A percentile compares a stretch with the other conserved stretches of the same genome.
Evolutionary conservation across 768 basidiomycete genomes (phyloP).

Genomic region (Lentinula detonsa): DNA sequence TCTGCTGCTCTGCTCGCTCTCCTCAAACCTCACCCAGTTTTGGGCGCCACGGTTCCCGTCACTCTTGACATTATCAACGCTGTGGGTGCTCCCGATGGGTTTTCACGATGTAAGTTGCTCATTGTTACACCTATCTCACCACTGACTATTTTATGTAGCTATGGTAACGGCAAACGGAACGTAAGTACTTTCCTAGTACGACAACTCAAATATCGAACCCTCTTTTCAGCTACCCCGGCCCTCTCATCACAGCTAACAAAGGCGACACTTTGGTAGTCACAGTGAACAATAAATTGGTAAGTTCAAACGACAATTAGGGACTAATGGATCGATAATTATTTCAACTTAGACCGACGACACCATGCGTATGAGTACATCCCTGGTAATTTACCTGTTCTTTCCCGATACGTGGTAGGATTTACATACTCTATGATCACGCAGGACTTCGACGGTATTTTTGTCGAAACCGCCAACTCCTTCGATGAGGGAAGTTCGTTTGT

Average conservation of each 20-base stretch:
- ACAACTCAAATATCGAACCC: neutral
- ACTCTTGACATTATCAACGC: constrained; percentile 28
- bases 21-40: neutral
- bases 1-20: neutral
- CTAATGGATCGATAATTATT: neutral
- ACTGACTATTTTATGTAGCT: neutral
- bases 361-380: constrained; percentile 21
- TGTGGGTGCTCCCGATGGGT: constrained; percentile 39
- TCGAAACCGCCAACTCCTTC: constrained; percentile 15
- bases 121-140: constrained; percentile 11
- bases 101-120: neutral
- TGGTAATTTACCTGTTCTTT: neutral
- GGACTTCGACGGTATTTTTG: constrained; percentile 24
- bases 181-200: neutral
- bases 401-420: neutral
- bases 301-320: constrained; percentile 19
- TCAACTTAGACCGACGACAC: constrained; percentile 12
- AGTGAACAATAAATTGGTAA: constrained; percentile 32
- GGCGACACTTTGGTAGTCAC: constrained; percentile 36
- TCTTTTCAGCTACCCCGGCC: neutral
- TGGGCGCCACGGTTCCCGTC: constrained; percentile 17
- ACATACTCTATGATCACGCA: constrained; percentile 5
- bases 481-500: constrained; percentile 35
- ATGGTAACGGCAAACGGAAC: constrained; percentile 11
- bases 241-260: constrained; percentile 26